Base-by-base conservation (phyloP, 441 rosid species). In the Euphorbia celastroides region DNA sequence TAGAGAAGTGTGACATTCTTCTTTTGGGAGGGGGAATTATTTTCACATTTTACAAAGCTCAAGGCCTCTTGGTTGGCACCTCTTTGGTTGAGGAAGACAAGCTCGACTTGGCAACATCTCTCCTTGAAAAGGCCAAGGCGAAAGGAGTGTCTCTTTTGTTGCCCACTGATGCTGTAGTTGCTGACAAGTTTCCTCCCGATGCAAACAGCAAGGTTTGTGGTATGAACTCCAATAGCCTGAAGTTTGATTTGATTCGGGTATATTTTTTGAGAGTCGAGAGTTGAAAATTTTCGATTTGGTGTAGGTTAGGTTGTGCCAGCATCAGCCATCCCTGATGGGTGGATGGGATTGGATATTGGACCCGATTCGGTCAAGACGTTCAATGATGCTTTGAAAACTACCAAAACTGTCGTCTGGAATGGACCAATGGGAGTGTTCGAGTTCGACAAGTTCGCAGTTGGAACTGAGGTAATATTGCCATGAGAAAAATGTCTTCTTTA, bases 391-490 rank as follows among this genome's bases (percentile, higher is more conserved):
- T 61, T 92, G 76, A 96, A 74, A 63, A 84, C 92, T 46, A 89
- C 96, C 60, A 69, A 92, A 78, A 92, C 97, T 8, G 79, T 92
- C 62, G 89, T 92, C 74, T 92, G 97, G 96, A 92, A 89, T 14
- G 96, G 97, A 72, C 97, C 97, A 1, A 92, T 92, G 96, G 97
- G 97, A 77, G 97, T 87, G 75, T 92, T 92, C 58, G 97, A 92
- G 74, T 87, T 89, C 68, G 94, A 86, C 41, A 87, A 92, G 81
- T 92, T 92, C 38, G 96, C 96, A 0, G 74, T 56, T 60, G 97
- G 97, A 75, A 92, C 94, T 17, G 96, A 89, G 94, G 97, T 92
- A 77, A 14, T 38, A 77, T 10, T 67, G 50, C 58, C 22, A 14
- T 38, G 20, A 42, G 2, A 57, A 67, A 42, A 44, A 58, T 56